These are phyloP conservation scores for Talaromyces sp. DNA, from an alignment of 2,329 filamentous ascomycete genomes.

Conservation along the genomic window DNA sequence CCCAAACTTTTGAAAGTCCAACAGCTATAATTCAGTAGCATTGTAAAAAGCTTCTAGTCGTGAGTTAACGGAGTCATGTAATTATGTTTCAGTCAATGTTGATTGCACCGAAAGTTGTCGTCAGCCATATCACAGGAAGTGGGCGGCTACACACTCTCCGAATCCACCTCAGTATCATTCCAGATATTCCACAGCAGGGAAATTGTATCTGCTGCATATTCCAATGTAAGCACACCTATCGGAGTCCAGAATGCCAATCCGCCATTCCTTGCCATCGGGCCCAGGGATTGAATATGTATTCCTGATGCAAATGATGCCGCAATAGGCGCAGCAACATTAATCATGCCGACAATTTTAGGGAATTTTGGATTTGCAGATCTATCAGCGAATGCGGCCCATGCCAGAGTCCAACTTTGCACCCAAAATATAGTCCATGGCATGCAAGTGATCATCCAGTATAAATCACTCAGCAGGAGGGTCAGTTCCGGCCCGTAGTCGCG, in stretches of 20 bases:
- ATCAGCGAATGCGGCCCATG: not conserved
- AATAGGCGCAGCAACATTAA: not conserved
- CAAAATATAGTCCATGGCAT: not conserved
- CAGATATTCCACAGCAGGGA: not conserved
- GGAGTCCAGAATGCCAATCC: not conserved
- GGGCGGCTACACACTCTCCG: not conserved
- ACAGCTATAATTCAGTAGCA: too few species aligned
- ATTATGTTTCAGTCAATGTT: not conserved
- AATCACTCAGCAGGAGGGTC: not conserved
- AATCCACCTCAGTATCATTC: not conserved
- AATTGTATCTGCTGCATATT: not conserved
- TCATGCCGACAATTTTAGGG: not conserved
- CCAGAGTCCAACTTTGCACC: not conserved
- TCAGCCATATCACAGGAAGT: not conserved
- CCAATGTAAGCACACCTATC: not conserved
- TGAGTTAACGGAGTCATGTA: not conserved
- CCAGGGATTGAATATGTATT: not conserved
- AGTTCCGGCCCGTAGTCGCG: not conserved
- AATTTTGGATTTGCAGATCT: not conserved
- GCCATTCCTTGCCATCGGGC: not conserved
- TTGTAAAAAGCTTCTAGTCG: not conserved
- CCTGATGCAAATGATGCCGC: not conserved
- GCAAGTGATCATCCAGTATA: not conserved
- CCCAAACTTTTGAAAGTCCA: too few species aligned
- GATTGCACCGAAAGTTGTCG: not conserved